phyloP scores from a whole-genome alignment of 768 basidiomycete genomes.

The Agaricus blazei region DNA sequence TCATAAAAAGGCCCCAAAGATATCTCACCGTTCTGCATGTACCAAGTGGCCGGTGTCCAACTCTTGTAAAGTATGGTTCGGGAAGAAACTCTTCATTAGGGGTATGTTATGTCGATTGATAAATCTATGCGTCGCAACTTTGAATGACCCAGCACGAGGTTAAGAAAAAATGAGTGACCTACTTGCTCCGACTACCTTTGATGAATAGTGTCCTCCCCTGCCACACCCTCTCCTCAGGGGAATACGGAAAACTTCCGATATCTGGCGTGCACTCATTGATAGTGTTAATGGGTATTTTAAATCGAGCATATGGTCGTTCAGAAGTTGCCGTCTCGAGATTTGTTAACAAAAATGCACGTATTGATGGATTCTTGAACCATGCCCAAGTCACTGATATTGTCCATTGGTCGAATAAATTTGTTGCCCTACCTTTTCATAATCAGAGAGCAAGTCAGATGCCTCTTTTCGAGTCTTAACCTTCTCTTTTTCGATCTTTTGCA shows the following conservation, averaged over 20 bases:
- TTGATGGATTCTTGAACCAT: slow-evolving; percentile 51
- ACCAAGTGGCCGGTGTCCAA: slow-evolving; percentile 85
- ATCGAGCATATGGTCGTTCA: slow-evolving; percentile 31
- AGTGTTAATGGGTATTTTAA: slow-evolving; percentile 70
- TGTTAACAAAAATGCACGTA: slow-evolving; percentile 83
- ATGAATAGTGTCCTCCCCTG: slow-evolving; percentile 67
- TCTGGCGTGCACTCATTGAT: slow-evolving; percentile 52
- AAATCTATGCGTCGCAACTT: slow-evolving; percentile 38
- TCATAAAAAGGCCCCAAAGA: background rate
- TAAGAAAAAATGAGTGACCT: too few species aligned
- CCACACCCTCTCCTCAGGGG: slow-evolving; percentile 47
- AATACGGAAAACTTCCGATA: slow-evolving; percentile 77
- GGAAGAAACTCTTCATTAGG: slow-evolving; percentile 65
- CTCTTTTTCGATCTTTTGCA: slow-evolving; percentile 66
- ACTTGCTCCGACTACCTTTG: slow-evolving; percentile 28
- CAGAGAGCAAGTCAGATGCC: slow-evolving; percentile 61
- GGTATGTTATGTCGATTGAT: slow-evolving; percentile 72
- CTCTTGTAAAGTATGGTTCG: slow-evolving; percentile 53
- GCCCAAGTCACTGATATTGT: background rate
- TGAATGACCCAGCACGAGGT: too few species aligned
- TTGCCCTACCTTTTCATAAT: slow-evolving; percentile 52
- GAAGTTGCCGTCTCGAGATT: slow-evolving; percentile 49
- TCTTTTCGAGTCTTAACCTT: slow-evolving; percentile 56
- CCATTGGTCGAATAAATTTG: background rate
- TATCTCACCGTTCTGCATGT: slow-evolving; percentile 32